Conservation (phyloP, 2,329 filamentous ascomycete genomes). For the Sarocladium strictum region DNA sequence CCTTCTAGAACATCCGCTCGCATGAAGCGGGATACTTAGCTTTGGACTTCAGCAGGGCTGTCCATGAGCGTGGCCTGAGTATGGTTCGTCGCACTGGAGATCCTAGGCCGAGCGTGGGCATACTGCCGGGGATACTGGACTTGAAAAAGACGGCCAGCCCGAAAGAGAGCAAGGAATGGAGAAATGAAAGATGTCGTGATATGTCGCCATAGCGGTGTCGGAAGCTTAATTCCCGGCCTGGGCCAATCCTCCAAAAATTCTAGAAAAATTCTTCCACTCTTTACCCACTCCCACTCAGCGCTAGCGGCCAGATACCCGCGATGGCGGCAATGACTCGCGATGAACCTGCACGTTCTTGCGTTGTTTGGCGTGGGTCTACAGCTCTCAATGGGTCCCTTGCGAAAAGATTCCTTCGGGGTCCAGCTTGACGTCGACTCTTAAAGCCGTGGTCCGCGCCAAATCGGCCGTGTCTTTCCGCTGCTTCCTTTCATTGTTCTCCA, state of each 20-base stretch:
- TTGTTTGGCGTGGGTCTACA: background rate
- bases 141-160: too few species aligned
- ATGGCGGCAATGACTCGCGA: background rate
- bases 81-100: too few species aligned
- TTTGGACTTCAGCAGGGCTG: too few species aligned
- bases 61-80: too few species aligned
- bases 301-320: background rate
- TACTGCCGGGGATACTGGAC: too few species aligned
- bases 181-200: background rate
- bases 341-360: background rate
- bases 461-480: too few species aligned
- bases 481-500: background rate
- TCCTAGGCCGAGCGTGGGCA: too few species aligned
- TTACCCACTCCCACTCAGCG: background rate
- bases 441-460: too few species aligned
- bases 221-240: background rate
- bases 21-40: too few species aligned
- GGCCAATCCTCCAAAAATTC: background rate
- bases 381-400: background rate
- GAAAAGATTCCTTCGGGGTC: too few species aligned
- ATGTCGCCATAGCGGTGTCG: constrained; percentile 1
- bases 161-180: background rate
- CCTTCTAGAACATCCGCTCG: too few species aligned
- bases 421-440: too few species aligned
- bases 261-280: background rate